A percentile compares a stretch with the other conserved stretches of the same genome.
Conservation (phyloP, 78 protist species). For the Guillardia theta region DNA sequence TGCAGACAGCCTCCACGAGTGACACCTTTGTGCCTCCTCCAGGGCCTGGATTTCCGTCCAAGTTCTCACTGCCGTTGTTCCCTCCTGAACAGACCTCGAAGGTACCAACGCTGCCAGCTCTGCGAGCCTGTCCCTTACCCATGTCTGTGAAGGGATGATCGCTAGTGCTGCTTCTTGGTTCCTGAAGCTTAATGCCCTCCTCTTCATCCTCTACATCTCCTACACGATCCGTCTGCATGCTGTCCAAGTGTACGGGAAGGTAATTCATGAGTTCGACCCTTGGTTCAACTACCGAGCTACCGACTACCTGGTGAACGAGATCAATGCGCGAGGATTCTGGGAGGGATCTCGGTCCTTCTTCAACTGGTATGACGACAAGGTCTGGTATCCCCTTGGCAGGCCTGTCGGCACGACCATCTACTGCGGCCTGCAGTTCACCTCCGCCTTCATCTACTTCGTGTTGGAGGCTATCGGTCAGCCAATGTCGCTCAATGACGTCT, state of each 20-base stretch:
- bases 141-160: too few relatives aligned
- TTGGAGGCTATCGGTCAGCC: conserved; percentile 74
- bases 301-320: conserved; percentile 80
- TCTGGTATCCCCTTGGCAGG: conserved; percentile 99
- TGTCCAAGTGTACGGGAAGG: background rate
- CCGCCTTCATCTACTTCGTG: conserved; percentile 78
- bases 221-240: background rate
- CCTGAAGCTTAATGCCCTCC: too few relatives aligned
- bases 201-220: background rate
- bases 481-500: conserved; percentile 86
- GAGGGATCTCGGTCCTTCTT: conserved; percentile 86
- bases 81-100: too few relatives aligned
- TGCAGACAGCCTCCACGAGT: too few relatives aligned
- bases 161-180: too few relatives aligned
- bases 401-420: conserved; percentile 96
- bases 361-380: conserved; percentile 76
- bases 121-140: too few relatives aligned
- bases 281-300: conserved; percentile 93
- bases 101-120: too few relatives aligned
- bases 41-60: too few relatives aligned
- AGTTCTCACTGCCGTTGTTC: too few relatives aligned
- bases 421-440: conserved; percentile 90
- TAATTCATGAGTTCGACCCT: conserved; percentile 72
- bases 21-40: too few relatives aligned
- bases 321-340: too few relatives aligned